Conservation (phyloP, 23 red algal genomes). For the Gracilaria caudata region DNA sequence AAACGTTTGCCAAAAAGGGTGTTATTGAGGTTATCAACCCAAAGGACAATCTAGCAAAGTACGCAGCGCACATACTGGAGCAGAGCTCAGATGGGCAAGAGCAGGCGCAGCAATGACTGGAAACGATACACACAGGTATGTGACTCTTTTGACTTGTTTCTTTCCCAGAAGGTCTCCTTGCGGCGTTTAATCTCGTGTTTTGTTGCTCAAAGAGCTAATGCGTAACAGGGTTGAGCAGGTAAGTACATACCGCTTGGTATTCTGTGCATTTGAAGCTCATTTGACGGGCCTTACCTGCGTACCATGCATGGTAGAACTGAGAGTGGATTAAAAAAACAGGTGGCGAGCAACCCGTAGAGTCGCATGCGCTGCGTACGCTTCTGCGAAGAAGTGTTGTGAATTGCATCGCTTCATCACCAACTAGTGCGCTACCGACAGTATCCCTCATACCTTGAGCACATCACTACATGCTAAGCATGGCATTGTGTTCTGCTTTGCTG, state of each 20-base stretch:
- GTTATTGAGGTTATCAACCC: constrained; percentile 29
- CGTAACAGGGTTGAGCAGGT: background rate
- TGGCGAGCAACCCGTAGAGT: too few species aligned
- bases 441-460: too few species aligned
- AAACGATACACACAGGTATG: background rate
- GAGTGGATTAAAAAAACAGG: background rate
- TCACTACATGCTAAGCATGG: too few species aligned
- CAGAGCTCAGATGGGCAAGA: background rate
- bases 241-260: background rate
- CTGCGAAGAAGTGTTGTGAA: too few species aligned
- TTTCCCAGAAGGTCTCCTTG: background rate
- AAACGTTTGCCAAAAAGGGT: background rate
- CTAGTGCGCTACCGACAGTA: too few species aligned
- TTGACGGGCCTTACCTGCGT: background rate
- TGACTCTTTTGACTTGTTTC: background rate
- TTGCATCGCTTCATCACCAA: too few species aligned
- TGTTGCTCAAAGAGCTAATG: background rate
- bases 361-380: too few species aligned
- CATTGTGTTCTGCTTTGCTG: too few species aligned
- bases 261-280: background rate
- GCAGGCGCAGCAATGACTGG: background rate
- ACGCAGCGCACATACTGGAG: background rate
- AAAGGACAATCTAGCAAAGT: background rate
- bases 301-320: background rate
- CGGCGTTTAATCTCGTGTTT: background rate